A percentile compares a stretch with the other conserved stretches of the same genome.
These are phyloP conservation scores for Striga asiatica DNA, from an alignment of 257 asterid species.

Conservation along the genomic window DNA sequence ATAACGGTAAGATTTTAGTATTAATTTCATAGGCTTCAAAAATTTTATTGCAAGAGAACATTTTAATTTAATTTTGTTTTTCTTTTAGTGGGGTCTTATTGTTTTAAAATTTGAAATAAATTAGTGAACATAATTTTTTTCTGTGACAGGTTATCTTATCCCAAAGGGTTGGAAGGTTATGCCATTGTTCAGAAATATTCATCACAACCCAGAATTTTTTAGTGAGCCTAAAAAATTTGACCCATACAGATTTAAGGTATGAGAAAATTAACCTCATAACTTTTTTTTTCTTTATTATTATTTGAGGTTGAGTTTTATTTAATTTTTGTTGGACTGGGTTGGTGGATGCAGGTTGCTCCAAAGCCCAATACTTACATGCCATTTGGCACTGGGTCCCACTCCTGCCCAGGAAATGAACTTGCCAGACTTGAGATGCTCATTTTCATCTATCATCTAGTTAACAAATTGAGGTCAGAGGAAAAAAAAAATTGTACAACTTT, in stretches of 20 bases:
- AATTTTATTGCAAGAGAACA: too few species aligned
- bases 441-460: conserved; percentile 58
- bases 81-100: not conserved
- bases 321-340: conserved; percentile 20
- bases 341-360: conserved; percentile 39
- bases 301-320: not conserved
- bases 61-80: too few species aligned
- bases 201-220: conserved; percentile 75
- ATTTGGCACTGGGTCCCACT: conserved; percentile 88
- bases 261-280: not conserved
- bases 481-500: too few species aligned
- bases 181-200: conserved; percentile 91
- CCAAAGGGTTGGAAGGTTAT: conserved; percentile 98
- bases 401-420: conserved; percentile 87
- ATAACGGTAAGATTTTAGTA: conserved; percentile 39
- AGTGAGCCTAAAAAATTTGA: conserved; percentile 65
- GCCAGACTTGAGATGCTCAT: conserved; percentile 75
- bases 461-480: conserved; percentile 43
- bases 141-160: conserved; percentile 65
- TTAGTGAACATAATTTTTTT: not conserved
- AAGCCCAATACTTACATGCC: conserved; percentile 84
- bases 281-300: not conserved
- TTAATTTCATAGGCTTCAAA: not conserved
- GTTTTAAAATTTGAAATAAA: not conserved
- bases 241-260: conserved; percentile 74